These are phyloP conservation scores for Arxiozyma bovina DNA, from an alignment of 1,139 yeast genomes.

Conservation along the genomic window DNA sequence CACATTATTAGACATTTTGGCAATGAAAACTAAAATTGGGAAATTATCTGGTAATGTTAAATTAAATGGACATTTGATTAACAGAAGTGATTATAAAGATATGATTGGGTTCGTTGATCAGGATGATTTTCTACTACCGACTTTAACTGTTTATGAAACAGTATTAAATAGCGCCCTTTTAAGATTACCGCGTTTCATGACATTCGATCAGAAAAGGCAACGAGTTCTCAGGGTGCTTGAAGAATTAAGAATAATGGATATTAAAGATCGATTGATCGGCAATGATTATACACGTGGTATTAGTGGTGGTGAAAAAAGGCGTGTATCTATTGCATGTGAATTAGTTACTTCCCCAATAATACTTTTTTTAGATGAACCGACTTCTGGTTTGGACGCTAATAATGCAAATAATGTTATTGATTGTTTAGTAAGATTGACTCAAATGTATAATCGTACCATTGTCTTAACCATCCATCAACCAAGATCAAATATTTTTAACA, in stretches of 20 bases:
- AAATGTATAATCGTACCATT: slow-evolving; percentile 75
- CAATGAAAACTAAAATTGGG: slow-evolving; percentile 80
- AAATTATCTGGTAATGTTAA: slow-evolving; percentile 51
- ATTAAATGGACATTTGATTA: slow-evolving; percentile 55
- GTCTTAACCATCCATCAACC: slow-evolving; percentile 95
- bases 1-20: slow-evolving; percentile 80
- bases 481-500: slow-evolving; percentile 87
- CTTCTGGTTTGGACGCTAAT: slow-evolving; percentile 89
- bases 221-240: slow-evolving; percentile 78
- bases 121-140: slow-evolving; percentile 83
- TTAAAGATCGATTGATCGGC: slow-evolving; percentile 82
- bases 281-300: slow-evolving; percentile 86
- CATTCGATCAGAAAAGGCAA: slow-evolving; percentile 58
- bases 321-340: slow-evolving; percentile 87
- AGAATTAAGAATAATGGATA: slow-evolving; percentile 73
- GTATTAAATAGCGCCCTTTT: slow-evolving; percentile 85
- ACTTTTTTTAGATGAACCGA: slow-evolving; percentile 78
- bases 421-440: slow-evolving; percentile 68
- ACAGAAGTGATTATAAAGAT: slow-evolving; percentile 45
- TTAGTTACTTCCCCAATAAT: slow-evolving; percentile 79
- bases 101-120: slow-evolving; percentile 96
- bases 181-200: slow-evolving; percentile 75
- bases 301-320: slow-evolving; percentile 86
- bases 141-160: slow-evolving; percentile 86
- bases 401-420: slow-evolving; percentile 90